phyloP scores from a whole-genome alignment of 2,329 filamentous ascomycete genomes.

The Annulohypoxylon truncatum region DNA sequence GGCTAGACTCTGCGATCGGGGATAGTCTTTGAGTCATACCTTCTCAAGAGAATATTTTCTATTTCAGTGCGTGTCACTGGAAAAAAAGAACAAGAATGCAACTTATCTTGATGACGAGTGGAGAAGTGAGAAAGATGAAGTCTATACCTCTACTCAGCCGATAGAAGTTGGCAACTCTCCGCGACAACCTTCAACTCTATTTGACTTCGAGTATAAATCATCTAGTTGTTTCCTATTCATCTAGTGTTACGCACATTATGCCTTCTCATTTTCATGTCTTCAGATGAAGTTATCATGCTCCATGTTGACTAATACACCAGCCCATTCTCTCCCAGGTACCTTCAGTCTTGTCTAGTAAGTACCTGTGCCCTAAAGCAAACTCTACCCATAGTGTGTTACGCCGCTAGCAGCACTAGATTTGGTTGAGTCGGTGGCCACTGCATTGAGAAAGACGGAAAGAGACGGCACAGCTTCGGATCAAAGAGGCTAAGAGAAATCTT shows the following conservation, averaged over 20 bases:
- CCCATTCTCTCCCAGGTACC: neutral
- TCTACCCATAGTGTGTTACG: slow-evolving; percentile 21
- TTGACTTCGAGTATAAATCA: slow-evolving; percentile 11
- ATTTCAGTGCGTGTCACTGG: neutral
- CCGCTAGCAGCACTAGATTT: slow-evolving; percentile 5
- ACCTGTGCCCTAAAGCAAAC: slow-evolving; percentile 28
- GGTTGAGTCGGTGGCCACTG: neutral
- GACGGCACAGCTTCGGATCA: slow-evolving; percentile 26
- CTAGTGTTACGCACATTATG: neutral
- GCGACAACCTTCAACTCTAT: neutral
- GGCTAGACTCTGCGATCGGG: slow-evolving; percentile 26
- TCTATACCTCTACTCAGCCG: slow-evolving; percentile 1
- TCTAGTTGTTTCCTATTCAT: neutral
- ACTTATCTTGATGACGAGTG: neutral
- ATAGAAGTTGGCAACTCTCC: slow-evolving; percentile 23
- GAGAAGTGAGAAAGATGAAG: slow-evolving; percentile 12
- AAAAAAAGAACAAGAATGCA: neutral
- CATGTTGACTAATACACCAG: neutral
- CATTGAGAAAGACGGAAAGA: slow-evolving; percentile 3
- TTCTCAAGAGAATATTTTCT: slow-evolving; percentile 3
- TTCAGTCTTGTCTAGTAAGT: slow-evolving; percentile 3
- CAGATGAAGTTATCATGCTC: slow-evolving; percentile 3
- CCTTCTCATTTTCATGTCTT: neutral
- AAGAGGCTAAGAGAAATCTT: slow-evolving; percentile 1
- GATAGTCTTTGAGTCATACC: slow-evolving; percentile 25